Base-by-base conservation (phyloP, 2,329 filamentous ascomycete species). In the Aspergillus aculeatus region DNA sequence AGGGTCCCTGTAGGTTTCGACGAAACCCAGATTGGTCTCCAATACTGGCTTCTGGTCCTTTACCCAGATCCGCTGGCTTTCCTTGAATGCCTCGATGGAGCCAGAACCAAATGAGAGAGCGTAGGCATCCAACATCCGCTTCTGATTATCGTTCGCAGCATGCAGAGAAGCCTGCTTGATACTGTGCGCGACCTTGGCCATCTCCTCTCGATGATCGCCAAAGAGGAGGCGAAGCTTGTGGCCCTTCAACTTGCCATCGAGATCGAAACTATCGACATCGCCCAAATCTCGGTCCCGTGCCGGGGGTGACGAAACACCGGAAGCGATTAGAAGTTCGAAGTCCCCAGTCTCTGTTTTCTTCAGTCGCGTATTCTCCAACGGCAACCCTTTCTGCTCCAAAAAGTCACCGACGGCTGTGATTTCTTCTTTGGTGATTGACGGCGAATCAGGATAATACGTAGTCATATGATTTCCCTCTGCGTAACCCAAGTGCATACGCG, bases 1-100 rank as follows among this genome's bases (percentile, higher is more conserved):
- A 31, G 91, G 91, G 70, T 96, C 91, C 67, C 91, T 83, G 73
- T 95, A 95, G 0, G 90, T 92, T 78, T 95, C 91, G 54, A 95
- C 89, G 71, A 95, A 95, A 1, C 91, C 91, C 66, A 94, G 84
- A 73, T 94, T 92, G 49, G 84, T 88, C 76, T 95, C 91, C 35
- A 96, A 86, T 77, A 85, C 86, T 4, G 91, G 91, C 21, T 89
- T 88, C 74, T 92, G 91, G 72, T 96, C 90, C 70, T 87, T 86
- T 65, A 95, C 91, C 91, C 91, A 95, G 69, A 84, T 85, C 64
- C 89, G 83, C 74, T 95, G 91, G 64, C 87, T 88, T 71, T 94
- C 86, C 75, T 93, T 93, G 81, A 90, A 93, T 12, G 86, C 86
- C 62, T 90, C 82, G 52, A 94, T 81, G 24, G 89, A 92, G 41